Conservation (phyloP, 2,329 filamentous ascomycete species). For the Talaromyces albobiverticillius region DNA sequence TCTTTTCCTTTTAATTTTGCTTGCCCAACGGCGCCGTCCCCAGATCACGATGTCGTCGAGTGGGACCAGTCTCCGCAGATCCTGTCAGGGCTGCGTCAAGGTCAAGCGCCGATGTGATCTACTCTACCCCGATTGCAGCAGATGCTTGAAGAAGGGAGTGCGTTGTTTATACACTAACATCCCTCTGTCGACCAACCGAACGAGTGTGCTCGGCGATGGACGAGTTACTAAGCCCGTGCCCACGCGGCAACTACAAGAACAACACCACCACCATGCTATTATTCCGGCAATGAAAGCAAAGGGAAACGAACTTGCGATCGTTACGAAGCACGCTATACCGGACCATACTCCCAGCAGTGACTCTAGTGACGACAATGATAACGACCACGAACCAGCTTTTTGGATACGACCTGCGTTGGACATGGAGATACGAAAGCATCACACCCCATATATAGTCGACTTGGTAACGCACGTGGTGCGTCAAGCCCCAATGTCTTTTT, state of each 20-base stretch:
- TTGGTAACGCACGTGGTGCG: constrained; percentile 22
- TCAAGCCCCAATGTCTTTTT: constrained; percentile 18
- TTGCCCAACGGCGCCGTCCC: too few species aligned
- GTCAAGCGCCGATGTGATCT: constrained; percentile 29
- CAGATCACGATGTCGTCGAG: constrained; percentile 8
- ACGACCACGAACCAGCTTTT: not conserved
- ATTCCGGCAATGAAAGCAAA: not conserved
- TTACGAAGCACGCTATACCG: not conserved
- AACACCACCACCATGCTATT: not conserved
- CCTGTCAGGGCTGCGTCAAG: constrained; percentile 26
- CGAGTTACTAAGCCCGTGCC: constrained; percentile 4
- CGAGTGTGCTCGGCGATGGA: not conserved
- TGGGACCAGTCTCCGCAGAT: constrained; percentile 24
- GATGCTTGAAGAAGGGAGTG: constrained; percentile 21
- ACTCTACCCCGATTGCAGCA: constrained; percentile 23
- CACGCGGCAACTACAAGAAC: not conserved
- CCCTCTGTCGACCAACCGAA: constrained; percentile 18
- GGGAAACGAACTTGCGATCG: not conserved
- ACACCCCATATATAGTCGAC: constrained; percentile 18
- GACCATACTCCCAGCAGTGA: not conserved
- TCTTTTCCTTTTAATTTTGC: too few species aligned
- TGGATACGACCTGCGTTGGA: constrained; percentile 15
- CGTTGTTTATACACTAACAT: constrained; percentile 26
- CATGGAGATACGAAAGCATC: constrained; percentile 25
- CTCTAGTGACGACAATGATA: not conserved